Base-by-base conservation (phyloP, 257 asterid species). In the Schizonepeta tenuifolia region DNA sequence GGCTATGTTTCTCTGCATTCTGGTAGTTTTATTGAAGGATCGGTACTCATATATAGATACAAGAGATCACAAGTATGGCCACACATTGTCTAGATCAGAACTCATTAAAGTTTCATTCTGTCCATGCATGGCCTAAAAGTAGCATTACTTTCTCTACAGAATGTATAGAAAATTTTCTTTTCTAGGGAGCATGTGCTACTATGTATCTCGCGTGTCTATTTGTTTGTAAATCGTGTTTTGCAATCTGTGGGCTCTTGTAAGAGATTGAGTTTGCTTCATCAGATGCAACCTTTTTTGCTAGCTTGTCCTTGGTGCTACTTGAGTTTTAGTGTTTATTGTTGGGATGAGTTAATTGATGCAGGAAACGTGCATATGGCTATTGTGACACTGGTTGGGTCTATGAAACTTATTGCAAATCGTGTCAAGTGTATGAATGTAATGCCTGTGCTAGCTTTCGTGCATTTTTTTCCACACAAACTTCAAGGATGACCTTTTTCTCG, bases 1-100 rank as follows among this genome's bases (percentile, higher is more conserved):
- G 66, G 51, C 66, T 49, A 72, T 71, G 57, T 67, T 75, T 74
- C 72, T 59, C 72, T 49, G 63, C 53, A 60, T 71, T 40, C 22
- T 47, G 18, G 56, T 43, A 41, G 36, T 44, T 50, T 31, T 36
- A n/a, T 65, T 36, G 47, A 51, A 43, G 66, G 69, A 57, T 71
- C 46, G 20, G 9, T 55, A 36, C 40, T 46, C 28, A 61, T 36
- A 55, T 72, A 65, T 44, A 36, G 55, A 15, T 41, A 43, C 24
- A 44, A 26, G 73, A 58, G 59, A 72, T 72, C 61, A 38, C 54
- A 71, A 54, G 31, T 24, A 26, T 44, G 46, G 44, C 36, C 36
- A 31, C 36, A 31, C 36, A 31, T 31, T 4, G 36, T 4, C 36
- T 31, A 31, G 36, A 31, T 31, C 36, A 71, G 12, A 49, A 26